A percentile compares a stretch with the other conserved stretches of the same genome.
Evolutionary conservation across 495 filamentous ascomycete species (phyloP).

Genomic region (Lasiosphaeriaceae sp.): DNA sequence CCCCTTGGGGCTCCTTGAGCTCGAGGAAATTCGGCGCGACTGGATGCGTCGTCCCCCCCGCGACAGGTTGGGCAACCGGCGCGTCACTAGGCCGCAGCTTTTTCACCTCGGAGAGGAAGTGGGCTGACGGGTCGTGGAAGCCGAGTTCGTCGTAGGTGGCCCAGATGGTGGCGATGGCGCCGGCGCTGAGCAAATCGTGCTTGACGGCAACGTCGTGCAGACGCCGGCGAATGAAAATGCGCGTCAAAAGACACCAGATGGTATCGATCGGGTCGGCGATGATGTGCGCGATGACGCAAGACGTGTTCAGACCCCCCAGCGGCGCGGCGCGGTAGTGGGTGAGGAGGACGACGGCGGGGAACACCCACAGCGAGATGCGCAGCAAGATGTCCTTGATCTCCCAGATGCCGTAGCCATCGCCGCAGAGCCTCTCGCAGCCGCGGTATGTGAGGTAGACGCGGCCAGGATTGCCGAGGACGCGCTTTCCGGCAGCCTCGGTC

Average conservation of each 20-base stretch:
- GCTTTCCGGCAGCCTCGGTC: too few species aligned
- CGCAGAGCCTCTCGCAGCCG: slow-evolving; percentile 14
- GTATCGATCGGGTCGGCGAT: slow-evolving; percentile 20
- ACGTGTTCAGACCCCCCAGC: slow-evolving; percentile 5
- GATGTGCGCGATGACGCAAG: slow-evolving; percentile 8
- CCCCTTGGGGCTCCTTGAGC: too few species aligned
- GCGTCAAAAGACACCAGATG: slow-evolving; percentile 18
- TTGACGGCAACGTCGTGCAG: slow-evolving; percentile 3
- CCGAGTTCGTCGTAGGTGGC: slow-evolving; percentile 9
- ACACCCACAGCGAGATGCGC: slow-evolving; percentile 16
- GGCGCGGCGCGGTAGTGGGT: slow-evolving; percentile 18
- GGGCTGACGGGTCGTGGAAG: slow-evolving; percentile 7
- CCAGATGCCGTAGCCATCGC: slow-evolving; percentile 17
- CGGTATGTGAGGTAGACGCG: slow-evolving; percentile 10
- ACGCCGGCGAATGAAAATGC: slow-evolving; percentile 5
- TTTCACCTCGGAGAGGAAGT: not conserved
- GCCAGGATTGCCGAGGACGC: slow-evolving; percentile 7
- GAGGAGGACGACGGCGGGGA: slow-evolving; percentile 15
- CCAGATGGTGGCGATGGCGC: slow-evolving; percentile 11
- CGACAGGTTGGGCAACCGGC: not conserved
- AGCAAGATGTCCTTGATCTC: slow-evolving; percentile 13
- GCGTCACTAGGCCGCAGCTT: not conserved
- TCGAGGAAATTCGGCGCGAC: too few species aligned
- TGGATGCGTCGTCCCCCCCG: too few species aligned
- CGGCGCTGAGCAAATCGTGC: not conserved